A percentile compares a stretch with the other conserved stretches of the same genome.
These are phyloP conservation scores for Microthyrium microscopicum DNA, from an alignment of 2,329 filamentous ascomycete genomes.

Conservation along the genomic window DNA sequence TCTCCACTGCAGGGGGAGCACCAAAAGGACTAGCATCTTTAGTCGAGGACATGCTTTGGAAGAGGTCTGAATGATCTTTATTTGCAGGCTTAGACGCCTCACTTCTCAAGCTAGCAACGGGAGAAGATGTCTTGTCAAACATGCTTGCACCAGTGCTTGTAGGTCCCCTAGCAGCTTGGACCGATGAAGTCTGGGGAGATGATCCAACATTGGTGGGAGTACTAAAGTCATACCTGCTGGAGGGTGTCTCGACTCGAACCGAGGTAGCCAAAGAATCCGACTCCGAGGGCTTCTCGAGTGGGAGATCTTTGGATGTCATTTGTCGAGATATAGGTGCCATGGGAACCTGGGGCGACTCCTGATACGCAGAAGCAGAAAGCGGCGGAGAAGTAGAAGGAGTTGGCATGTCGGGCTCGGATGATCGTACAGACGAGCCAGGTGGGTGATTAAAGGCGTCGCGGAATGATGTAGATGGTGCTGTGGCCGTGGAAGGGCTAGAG, in stretches of 20 bases:
- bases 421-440: constrained; percentile 25
- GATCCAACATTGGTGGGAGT: constrained; percentile 28
- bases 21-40: constrained; percentile 34
- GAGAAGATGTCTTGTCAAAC: constrained; percentile 21
- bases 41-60: constrained; percentile 14
- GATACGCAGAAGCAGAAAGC: constrained; percentile 33
- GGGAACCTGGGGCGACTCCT: constrained; percentile 43
- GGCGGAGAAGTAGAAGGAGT: constrained; percentile 49
- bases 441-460: constrained; percentile 25
- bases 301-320: constrained; percentile 59
- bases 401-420: constrained; percentile 32
- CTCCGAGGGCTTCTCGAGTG: constrained; percentile 40
- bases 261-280: constrained; percentile 53
- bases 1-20: constrained; percentile 25
- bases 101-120: constrained; percentile 23
- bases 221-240: constrained; percentile 40
- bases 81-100: constrained; percentile 18
- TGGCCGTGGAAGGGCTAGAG: constrained; percentile 19
- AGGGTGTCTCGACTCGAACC: constrained; percentile 58
- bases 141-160: constrained; percentile 18
- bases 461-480: constrained; percentile 43
- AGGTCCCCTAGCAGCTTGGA: constrained; percentile 21
- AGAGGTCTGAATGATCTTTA: constrained; percentile 23
- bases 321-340: constrained; percentile 59
- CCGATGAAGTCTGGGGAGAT: constrained; percentile 29